Evolutionary conservation across 2,329 filamentous ascomycete species (phyloP).

Genomic region (Alternaria incomplexa): DNA sequence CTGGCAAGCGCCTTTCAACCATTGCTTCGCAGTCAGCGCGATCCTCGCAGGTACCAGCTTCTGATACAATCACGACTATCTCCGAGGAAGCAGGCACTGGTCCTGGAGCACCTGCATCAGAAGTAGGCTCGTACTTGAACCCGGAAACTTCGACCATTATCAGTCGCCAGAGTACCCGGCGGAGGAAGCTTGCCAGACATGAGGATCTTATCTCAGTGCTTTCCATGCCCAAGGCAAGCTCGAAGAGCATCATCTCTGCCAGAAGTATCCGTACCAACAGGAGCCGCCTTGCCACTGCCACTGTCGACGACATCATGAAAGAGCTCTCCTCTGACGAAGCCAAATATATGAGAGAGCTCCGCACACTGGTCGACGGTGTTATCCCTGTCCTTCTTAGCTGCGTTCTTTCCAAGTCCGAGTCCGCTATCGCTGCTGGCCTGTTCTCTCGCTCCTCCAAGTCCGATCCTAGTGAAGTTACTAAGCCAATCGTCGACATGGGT

Average conservation of each 20-base stretch:
- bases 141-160: slow-evolving; percentile 45
- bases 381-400: slow-evolving; percentile 89
- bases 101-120: slow-evolving; percentile 34
- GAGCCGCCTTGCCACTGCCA: slow-evolving; percentile 70
- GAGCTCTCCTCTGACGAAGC: slow-evolving; percentile 84
- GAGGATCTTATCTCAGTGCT: slow-evolving; percentile 93
- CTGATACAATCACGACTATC: slow-evolving; percentile 30
- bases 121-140: slow-evolving; percentile 37
- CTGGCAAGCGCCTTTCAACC: slow-evolving; percentile 63
- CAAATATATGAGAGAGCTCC: slow-evolving; percentile 88
- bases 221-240: slow-evolving; percentile 70
- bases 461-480: slow-evolving; percentile 69
- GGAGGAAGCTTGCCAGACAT: slow-evolving; percentile 81
- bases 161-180: slow-evolving; percentile 57
- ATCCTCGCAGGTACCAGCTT: slow-evolving; percentile 32
- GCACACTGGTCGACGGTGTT: slow-evolving; percentile 92
- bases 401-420: slow-evolving; percentile 75
- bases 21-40: slow-evolving; percentile 57
- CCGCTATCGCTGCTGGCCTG: slow-evolving; percentile 68
- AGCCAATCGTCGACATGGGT: slow-evolving; percentile 93
- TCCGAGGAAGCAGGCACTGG: slow-evolving; percentile 23
- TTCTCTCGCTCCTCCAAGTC: slow-evolving; percentile 67
- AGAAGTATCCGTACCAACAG: slow-evolving; percentile 78
- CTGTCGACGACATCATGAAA: slow-evolving; percentile 74
- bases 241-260: slow-evolving; percentile 74